A percentile compares a stretch with the other conserved stretches of the same genome.
phyloP scores from a whole-genome alignment of 148 eudicot genomes.

The Mesembryanthemum crystallinum region DNA sequence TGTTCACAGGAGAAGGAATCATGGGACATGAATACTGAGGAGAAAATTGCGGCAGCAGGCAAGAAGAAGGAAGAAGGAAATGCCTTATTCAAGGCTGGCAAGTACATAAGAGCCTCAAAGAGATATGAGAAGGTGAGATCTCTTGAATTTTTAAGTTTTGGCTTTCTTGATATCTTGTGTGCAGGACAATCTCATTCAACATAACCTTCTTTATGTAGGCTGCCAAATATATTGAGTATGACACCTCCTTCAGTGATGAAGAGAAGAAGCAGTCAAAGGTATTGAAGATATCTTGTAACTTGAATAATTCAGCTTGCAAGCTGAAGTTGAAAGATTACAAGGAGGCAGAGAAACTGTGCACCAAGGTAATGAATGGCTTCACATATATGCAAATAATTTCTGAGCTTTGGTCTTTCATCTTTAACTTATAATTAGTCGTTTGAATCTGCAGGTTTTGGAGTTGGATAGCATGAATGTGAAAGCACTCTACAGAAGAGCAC shows the following conservation, averaged over 20 bases:
- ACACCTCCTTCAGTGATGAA: conserved; percentile 72
- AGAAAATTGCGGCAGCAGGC: conserved; percentile 89
- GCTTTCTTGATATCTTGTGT: not conserved
- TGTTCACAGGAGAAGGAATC: conserved; percentile 86
- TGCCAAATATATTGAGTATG: conserved; percentile 75
- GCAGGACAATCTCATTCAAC: not conserved
- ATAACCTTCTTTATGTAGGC: not conserved
- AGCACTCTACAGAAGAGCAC: conserved; percentile 94
- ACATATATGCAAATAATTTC: not conserved
- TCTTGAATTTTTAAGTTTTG: not conserved
- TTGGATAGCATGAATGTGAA: conserved; percentile 79
- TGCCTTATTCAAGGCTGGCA: conserved; percentile 70
- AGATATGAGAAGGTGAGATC: conserved; percentile 83
- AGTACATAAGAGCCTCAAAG: conserved; percentile 77
- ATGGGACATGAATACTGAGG: conserved; percentile 87
- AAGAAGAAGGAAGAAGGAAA: conserved; percentile 96
- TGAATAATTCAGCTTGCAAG: conserved; percentile 91
- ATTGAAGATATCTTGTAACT: conserved; percentile 69
- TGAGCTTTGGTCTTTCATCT: not conserved
- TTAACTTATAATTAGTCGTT: not conserved
- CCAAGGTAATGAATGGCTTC: conserved; percentile 52
- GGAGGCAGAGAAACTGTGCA: conserved; percentile 86
- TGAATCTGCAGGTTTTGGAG: conserved; percentile 63
- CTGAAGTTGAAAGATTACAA: conserved; percentile 83
- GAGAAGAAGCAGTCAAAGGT: conserved; percentile 85